These are phyloP conservation scores for Bolboschoenoplectus hybrid DNA, from an alignment of 202 grass and related monocot genomes.

Conservation along the genomic window DNA sequence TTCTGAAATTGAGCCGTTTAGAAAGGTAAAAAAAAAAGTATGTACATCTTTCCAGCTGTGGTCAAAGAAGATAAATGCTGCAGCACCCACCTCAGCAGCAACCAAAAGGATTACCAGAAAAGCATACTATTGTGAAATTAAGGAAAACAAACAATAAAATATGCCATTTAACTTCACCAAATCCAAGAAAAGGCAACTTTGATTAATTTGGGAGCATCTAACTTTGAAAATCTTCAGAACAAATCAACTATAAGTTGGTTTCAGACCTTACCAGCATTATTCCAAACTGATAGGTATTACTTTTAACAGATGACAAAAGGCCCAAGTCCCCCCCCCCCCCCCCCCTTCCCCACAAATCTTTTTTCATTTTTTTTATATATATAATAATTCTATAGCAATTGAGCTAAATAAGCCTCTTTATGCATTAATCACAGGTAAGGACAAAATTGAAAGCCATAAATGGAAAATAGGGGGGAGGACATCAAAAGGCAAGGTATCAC, in stretches of 20 bases:
- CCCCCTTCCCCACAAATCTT: background rate
- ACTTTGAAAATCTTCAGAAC: background rate
- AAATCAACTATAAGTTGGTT: constrained; percentile 3
- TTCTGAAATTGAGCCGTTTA: background rate
- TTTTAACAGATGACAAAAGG: background rate
- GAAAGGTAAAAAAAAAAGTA: constrained; percentile 32
- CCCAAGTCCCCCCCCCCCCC: background rate
- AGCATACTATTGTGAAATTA: constrained; percentile 75
- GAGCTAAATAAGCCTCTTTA: background rate
- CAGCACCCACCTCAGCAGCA: constrained; percentile 72
- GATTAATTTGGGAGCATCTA: background rate
- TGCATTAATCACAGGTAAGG: background rate
- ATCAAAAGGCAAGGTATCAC: background rate
- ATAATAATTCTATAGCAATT: background rate
- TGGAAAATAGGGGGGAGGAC: background rate
- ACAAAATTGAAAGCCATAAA: constrained; percentile 11
- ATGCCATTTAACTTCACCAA: background rate
- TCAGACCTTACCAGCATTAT: background rate
- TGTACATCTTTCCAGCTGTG: constrained; percentile 97
- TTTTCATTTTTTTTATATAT: background rate
- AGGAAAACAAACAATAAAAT: constrained; percentile 50
- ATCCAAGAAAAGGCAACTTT: background rate
- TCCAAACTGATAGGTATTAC: background rate
- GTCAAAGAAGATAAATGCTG: constrained; percentile 97
- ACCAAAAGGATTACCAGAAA: constrained; percentile 83